These are phyloP conservation scores for Mycena epipterygia DNA, from an alignment of 768 basidiomycete species.

Conservation along the genomic window DNA sequence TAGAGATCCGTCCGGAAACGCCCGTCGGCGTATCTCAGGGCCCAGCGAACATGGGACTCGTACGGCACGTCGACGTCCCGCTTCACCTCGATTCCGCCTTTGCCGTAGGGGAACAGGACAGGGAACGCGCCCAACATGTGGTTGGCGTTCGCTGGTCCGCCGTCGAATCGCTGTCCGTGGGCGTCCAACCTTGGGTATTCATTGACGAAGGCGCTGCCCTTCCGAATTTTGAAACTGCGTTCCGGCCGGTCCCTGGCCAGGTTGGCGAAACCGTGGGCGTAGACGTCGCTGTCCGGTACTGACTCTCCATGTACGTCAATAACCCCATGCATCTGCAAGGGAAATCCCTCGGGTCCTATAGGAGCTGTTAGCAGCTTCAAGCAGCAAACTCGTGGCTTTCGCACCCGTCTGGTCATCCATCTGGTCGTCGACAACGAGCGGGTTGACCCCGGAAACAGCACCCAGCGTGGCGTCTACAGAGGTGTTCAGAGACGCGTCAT, in stretches of 20 bases:
- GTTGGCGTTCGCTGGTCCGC: slow-evolving; percentile 41
- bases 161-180: slow-evolving; percentile 29
- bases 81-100: slow-evolving; percentile 47
- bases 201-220: slow-evolving; percentile 43
- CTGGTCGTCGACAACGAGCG: too few species aligned
- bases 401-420: not conserved
- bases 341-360: not conserved
- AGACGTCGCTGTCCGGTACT: not conserved
- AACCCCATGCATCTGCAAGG: not conserved
- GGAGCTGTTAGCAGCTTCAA: not conserved
- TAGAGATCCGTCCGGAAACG: slow-evolving; percentile 44
- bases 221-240: slow-evolving; percentile 15
- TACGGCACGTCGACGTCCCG: slow-evolving; percentile 38
- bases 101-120: slow-evolving; percentile 53
- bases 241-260: not conserved
- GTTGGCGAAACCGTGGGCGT: slow-evolving; percentile 17
- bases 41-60: slow-evolving; percentile 46
- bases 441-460: too few species aligned
- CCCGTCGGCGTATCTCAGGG: slow-evolving; percentile 44
- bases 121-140: slow-evolving; percentile 43
- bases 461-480: too few species aligned
- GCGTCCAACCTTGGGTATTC: slow-evolving; percentile 41
- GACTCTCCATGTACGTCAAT: not conserved
- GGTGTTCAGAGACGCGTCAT: too few species aligned
- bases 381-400: not conserved